Evolutionary conservation across 768 basidiomycete species (phyloP).

Genomic region (Obba rivulosa): DNA sequence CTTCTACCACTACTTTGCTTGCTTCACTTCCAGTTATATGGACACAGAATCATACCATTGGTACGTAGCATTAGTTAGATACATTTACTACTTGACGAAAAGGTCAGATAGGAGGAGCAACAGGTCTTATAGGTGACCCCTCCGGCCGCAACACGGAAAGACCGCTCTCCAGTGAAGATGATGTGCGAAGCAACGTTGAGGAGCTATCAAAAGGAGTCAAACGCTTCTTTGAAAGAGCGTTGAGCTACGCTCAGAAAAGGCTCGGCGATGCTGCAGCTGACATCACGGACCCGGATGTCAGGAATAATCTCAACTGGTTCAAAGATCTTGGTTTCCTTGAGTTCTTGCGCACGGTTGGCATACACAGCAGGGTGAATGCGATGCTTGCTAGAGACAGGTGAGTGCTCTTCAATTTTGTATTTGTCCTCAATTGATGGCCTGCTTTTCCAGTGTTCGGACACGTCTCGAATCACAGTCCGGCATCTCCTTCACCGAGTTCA

Average conservation of each 20-base stretch:
- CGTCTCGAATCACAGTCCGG: constrained; percentile 78
- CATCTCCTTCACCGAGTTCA: constrained; percentile 98
- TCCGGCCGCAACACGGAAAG: constrained; percentile 86
- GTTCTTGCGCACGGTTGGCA: constrained; percentile 79
- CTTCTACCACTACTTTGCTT: constrained; percentile 82
- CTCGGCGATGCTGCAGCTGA: constrained; percentile 8
- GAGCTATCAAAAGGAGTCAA: constrained; percentile 59
- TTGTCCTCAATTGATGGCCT: neutral
- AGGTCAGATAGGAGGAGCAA: constrained; percentile 90
- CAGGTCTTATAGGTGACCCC: constrained; percentile 95
- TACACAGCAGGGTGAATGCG: constrained; percentile 74
- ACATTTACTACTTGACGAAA: constrained; percentile 1
- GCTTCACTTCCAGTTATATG: constrained; percentile 83
- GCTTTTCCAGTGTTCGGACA: constrained; percentile 60
- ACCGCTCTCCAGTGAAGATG: constrained; percentile 51
- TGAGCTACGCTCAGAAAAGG: constrained; percentile 49
- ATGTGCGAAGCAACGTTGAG: constrained; percentile 61
- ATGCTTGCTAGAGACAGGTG: constrained; percentile 93
- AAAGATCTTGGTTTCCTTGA: constrained; percentile 67
- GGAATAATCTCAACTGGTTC: constrained; percentile 79
- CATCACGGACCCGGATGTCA: constrained; percentile 32
- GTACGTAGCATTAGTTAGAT: constrained; percentile 41
- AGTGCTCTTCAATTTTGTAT: neutral
- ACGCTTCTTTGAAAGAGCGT: constrained; percentile 68
- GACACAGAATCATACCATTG: constrained; percentile 78